Evolutionary conservation across 352 stramenopile genomes (phyloP).

Genomic region (Albugo laibachii): DNA sequence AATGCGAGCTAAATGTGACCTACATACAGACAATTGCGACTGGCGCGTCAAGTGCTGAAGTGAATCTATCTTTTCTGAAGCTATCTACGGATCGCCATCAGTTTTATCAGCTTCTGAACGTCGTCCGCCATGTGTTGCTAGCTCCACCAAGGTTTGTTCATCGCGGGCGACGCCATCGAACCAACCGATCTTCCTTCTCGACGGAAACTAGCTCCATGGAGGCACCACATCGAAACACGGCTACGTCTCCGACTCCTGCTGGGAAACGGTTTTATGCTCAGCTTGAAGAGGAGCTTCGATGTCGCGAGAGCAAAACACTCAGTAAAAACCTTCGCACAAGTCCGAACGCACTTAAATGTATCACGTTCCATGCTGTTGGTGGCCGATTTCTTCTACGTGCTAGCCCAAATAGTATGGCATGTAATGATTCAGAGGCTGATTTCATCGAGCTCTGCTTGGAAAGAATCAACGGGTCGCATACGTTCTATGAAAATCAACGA

Average conservation of each 20-base stretch:
- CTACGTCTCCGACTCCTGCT: neutral
- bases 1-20: slow-evolving; percentile 37
- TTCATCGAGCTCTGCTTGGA: slow-evolving; percentile 55
- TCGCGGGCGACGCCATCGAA: slow-evolving; percentile 7
- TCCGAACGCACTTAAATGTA: slow-evolving; percentile 30
- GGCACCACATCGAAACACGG: neutral
- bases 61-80: slow-evolving; percentile 48
- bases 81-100: slow-evolving; percentile 54
- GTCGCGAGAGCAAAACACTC: slow-evolving; percentile 27
- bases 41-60: slow-evolving; percentile 23
- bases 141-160: slow-evolving; percentile 26
- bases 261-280: slow-evolving; percentile 38
- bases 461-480: slow-evolving; percentile 36
- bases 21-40: slow-evolving; percentile 29
- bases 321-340: slow-evolving; percentile 12
- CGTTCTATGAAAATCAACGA: slow-evolving; percentile 42
- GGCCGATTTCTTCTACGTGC: slow-evolving; percentile 30
- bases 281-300: slow-evolving; percentile 45
- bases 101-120: slow-evolving; percentile 69
- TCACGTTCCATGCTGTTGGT: slow-evolving; percentile 41
- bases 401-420: slow-evolving; percentile 30
- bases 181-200: neutral
- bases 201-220: neutral
- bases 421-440: slow-evolving; percentile 19
- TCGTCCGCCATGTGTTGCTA: slow-evolving; percentile 48